Percentiles rank a stretch among this genome's conserved stretches.
These are phyloP conservation scores for Breynia disticha DNA, from an alignment of 441 rosid genomes.

Conservation along the genomic window DNA sequence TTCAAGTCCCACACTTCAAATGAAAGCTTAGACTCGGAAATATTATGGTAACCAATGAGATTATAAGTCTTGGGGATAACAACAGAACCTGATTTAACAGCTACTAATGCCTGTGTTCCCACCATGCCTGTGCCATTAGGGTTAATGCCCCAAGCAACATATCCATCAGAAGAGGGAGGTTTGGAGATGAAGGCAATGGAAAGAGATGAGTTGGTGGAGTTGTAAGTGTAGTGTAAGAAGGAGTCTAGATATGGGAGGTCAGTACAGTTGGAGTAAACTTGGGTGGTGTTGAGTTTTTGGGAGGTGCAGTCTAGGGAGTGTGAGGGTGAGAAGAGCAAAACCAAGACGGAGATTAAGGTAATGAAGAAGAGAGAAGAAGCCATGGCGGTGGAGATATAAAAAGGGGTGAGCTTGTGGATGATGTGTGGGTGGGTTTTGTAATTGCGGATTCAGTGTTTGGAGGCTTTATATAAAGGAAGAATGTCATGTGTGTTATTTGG, in stretches of 20 bases:
- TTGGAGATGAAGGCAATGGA: slow-evolving; percentile 60
- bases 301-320: slow-evolving; percentile 41
- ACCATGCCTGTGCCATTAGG: slow-evolving; percentile 43
- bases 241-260: slow-evolving; percentile 46
- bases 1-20: slow-evolving; percentile 43
- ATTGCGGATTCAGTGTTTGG: too few relatives aligned
- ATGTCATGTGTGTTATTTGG: too few relatives aligned
- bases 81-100: slow-evolving; percentile 30
- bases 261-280: slow-evolving; percentile 26
- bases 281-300: slow-evolving; percentile 26
- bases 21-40: slow-evolving; percentile 27
- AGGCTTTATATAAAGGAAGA: too few relatives aligned
- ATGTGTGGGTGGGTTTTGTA: neutral
- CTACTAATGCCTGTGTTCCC: slow-evolving; percentile 66
- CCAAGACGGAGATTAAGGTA: slow-evolving; percentile 15
- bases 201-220: slow-evolving; percentile 62
- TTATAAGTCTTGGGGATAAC: slow-evolving; percentile 34
- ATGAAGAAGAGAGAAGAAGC: slow-evolving; percentile 3
- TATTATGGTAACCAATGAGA: slow-evolving; percentile 21
- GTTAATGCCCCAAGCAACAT: slow-evolving; percentile 77
- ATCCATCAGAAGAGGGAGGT: slow-evolving; percentile 37
- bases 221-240: slow-evolving; percentile 61
- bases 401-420: neutral
- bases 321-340: slow-evolving; percentile 32
- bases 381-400: neutral